Evolutionary conservation across 2,329 filamentous ascomycete species (phyloP), one percentile per base, ranked within the genome.

Genomic region (Nemania sp.): DNA sequence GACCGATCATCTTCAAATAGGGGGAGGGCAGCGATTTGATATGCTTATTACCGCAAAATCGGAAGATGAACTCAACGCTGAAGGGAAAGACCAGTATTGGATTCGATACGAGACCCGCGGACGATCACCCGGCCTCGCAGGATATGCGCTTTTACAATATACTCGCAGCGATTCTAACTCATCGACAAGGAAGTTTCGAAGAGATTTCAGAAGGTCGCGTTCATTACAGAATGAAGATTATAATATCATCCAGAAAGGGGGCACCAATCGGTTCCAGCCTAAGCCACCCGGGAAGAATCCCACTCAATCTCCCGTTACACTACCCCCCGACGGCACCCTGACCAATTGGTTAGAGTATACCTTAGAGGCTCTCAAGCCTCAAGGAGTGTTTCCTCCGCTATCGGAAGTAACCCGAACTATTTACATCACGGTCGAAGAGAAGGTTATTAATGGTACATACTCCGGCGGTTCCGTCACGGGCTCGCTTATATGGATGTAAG

Each of bases 1-100:
- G 0, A 76, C 76, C 1, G 69, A 74, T 19, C 75, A 78, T 57
- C 72, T 87, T 47, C 82, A 86, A 61, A 61, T 86, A 5, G 77
- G 74, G 6, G 70, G 74, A 5, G 84, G 84, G 0, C 83, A 87
- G 62, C 78, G 84, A n/a, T 86, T 81, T 64, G 81, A 81, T 56
- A 72, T 77, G 0, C 70, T 86, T 2, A 70, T 88, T 26, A 73
- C 70, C 11, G 75, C 82, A 1, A 86, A 85, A 61, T 72, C 72
- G 0, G 61, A 58, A 36, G 68, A 70, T 1, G 75, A 83, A 57
- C 67, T 83, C 1, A 56, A 64, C 3, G 60, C 66, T 0, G 52
- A 68, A 9, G 64, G 62, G 6, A 64, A 59, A 52, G 70, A 70
- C 2, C 70, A 75, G 33, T 81, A 73, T 52, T 72, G 73, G 57